Evolutionary conservation across 2,329 filamentous ascomycete genomes (phyloP).

Genomic region (Graphilbum ipis-grandicollis): DNA sequence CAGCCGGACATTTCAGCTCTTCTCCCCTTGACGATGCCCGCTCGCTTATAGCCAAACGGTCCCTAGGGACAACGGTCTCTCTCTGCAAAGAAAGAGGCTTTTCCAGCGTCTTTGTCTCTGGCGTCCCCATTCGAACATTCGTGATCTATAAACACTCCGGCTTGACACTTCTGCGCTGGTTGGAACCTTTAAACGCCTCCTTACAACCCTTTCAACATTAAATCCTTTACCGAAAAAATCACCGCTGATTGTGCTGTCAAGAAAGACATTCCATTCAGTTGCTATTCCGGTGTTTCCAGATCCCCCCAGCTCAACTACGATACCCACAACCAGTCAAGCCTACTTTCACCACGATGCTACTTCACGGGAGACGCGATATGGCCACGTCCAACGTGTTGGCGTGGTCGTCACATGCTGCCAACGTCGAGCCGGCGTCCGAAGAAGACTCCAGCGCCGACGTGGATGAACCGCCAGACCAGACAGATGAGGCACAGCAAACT

Average conservation of each 20-base stretch:
- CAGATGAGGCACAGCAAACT: constrained; percentile 9
- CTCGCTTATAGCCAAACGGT: constrained; percentile 19
- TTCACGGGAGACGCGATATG: constrained; percentile 18
- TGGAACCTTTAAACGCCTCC: too few species aligned
- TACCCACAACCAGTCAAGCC: too few species aligned
- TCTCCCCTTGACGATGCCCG: constrained; percentile 12
- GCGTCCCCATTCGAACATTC: too few species aligned
- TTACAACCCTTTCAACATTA: too few species aligned
- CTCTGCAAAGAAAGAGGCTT: neutral
- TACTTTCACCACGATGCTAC: constrained; percentile 10
- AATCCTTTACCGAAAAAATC: too few species aligned
- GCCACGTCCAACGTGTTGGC: constrained; percentile 25
- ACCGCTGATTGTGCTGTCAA: too few species aligned
- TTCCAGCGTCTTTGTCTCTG: too few species aligned
- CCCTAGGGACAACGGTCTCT: constrained; percentile 23
- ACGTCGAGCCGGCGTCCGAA: constrained; percentile 24
- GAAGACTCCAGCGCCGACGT: constrained; percentile 57
- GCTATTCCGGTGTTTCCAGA: too few species aligned
- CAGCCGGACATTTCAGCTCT: neutral
- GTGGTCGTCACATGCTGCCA: constrained; percentile 26
- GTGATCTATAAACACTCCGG: too few species aligned
- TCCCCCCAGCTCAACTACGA: too few species aligned
- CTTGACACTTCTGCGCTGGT: too few species aligned
- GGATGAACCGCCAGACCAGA: constrained; percentile 72
- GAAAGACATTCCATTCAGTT: too few species aligned